Conservation (phyloP, 2,329 filamentous ascomycete genomes). For the Phoma sp. region DNA sequence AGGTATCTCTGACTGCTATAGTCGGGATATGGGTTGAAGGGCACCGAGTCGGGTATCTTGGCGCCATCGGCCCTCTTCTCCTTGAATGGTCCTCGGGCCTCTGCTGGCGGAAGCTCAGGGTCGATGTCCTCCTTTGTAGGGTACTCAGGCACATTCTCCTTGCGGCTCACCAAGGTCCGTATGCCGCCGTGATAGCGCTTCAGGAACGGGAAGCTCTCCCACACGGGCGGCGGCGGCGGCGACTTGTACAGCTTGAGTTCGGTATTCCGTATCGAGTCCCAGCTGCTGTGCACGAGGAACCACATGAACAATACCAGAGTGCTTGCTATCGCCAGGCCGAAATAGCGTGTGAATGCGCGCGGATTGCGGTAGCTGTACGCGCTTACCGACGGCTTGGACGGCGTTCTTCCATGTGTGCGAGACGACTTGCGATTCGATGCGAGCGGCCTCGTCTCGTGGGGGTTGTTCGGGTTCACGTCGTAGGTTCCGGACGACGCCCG, state of each 20-base stretch:
- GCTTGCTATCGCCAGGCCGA: conserved; percentile 73
- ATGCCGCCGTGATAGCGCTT: conserved; percentile 91
- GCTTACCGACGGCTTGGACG: conserved; percentile 38
- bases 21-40: conserved; percentile 72
- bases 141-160: conserved; percentile 79
- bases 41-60: conserved; percentile 39
- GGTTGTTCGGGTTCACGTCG: conserved; percentile 40
- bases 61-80: conserved; percentile 39
- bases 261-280: conserved; percentile 69
- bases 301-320: conserved; percentile 78
- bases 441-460: conserved; percentile 25
- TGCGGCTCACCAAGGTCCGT: conserved; percentile 68
- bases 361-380: conserved; percentile 67
- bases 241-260: conserved; percentile 64
- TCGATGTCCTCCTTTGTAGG: conserved; percentile 65
- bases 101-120: conserved; percentile 41
- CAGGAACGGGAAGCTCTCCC: conserved; percentile 86
- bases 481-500: conserved; percentile 51
- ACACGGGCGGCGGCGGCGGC: conserved; percentile 70
- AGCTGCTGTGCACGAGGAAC: conserved; percentile 74
- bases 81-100: conserved; percentile 35
- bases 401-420: conserved; percentile 22
- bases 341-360: conserved; percentile 75
- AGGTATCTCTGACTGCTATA: conserved; percentile 65
- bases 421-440: conserved; percentile 20